These are phyloP conservation scores for Daldinia caldariorum DNA, from an alignment of 495 filamentous ascomycete species.

Conservation along the genomic window DNA sequence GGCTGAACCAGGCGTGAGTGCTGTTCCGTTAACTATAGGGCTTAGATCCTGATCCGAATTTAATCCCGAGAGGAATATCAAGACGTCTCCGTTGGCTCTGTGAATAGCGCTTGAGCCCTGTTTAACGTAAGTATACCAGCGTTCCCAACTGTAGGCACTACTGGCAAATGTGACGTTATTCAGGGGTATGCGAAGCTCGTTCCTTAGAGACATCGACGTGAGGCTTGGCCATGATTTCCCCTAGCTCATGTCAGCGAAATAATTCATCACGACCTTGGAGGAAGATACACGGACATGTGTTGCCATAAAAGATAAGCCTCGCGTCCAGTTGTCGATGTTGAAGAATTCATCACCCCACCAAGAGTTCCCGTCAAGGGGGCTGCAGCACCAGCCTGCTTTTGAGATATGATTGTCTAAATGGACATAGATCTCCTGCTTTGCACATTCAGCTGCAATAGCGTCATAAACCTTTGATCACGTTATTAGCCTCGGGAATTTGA, in stretches of 20 bases:
- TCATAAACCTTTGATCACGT: constrained; percentile 54
- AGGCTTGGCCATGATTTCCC: constrained; percentile 57
- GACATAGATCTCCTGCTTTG: constrained; percentile 61
- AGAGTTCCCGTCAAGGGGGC: constrained; percentile 61
- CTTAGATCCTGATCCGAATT: constrained; percentile 61
- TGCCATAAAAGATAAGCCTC: constrained; percentile 64
- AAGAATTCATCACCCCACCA: constrained; percentile 69
- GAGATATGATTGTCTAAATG: constrained; percentile 70
- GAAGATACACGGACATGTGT: constrained; percentile 51
- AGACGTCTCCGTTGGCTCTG: constrained; percentile 58
- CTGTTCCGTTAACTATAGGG: constrained; percentile 56
- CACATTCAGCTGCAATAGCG: constrained; percentile 58
- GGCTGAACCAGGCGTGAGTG: constrained; percentile 52
- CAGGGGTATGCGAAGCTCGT: constrained; percentile 60
- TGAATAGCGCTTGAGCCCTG: constrained; percentile 59
- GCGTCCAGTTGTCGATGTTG: constrained; percentile 61
- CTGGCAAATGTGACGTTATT: constrained; percentile 40
- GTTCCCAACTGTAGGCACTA: constrained; percentile 60
- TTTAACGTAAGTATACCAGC: constrained; percentile 60
- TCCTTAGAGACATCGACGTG: constrained; percentile 62
- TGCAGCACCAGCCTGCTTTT: constrained; percentile 67
- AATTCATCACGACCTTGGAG: neutral
- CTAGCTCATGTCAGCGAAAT: constrained; percentile 38
- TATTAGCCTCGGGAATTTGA: constrained; percentile 8
- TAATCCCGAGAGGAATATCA: constrained; percentile 69